Base-by-base conservation (phyloP, 2,329 filamentous ascomycete species). In the Botrytis galanthina region DNA sequence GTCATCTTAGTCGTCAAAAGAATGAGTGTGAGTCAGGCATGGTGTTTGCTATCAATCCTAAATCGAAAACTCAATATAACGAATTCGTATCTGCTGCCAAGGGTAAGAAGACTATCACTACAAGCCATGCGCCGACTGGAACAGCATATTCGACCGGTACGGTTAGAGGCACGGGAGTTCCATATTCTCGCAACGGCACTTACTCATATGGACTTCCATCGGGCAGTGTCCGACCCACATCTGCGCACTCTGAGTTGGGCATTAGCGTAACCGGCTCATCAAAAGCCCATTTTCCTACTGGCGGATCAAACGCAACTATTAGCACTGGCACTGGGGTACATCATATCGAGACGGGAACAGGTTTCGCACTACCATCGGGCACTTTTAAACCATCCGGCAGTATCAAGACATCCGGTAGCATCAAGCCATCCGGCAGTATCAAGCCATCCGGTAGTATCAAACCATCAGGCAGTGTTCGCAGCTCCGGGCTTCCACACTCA, bases 41-140 rank as follows among this genome's bases (percentile, higher is more conserved):
- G 73, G 71, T 75, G n/a, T 75, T 75, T 46, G 73, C 70, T 7
- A 73, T 73, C n/a, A 75, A 75, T 26, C 67, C 73, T 42, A 71
- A 68, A 39, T 67, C 70, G 7, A 69, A 35, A 44, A 42, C 20
- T 18, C 61, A 72, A 67, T 74, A 62, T 63, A 39, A 72, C 16
- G 44, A 48, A 32, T 74, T 74, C 44, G 14, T 37, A 61, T 46
- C n/a, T 51, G 57, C 63, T 32, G 61, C 73, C 64, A 73, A 63
- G 39, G n/a, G n/a, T 18, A 70, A 29, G 42, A 67, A 71, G 42
- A 54, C 22, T 32, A 32, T 37, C 22, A 42, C 32, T 35, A 59
- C 44, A 59, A 68, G 61, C 29, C 44, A 69, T 73, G 32, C 29
- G n/a, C 63, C 46, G 16, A 67, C 73, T 60, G 72, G 72, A 44